These are phyloP conservation scores for Gomphus sp. DNA, from an alignment of 1,284 basidiomycete genomes.

Conservation along the genomic window DNA sequence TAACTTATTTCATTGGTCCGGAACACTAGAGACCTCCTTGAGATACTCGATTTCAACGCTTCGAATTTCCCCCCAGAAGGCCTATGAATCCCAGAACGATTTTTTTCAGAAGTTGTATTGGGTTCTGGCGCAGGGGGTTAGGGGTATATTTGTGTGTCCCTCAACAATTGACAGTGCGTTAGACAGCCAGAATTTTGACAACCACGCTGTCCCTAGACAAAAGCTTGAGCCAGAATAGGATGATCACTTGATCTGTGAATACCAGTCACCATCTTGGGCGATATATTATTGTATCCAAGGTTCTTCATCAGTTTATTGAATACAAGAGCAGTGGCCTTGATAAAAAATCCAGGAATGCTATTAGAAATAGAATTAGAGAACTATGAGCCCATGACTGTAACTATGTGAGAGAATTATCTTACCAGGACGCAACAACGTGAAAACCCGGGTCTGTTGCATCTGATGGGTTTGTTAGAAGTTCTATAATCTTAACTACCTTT, in stretches of 20 bases:
- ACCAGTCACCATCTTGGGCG: constrained; percentile 16
- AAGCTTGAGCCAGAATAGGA: not conserved
- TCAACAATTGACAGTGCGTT: constrained; percentile 11
- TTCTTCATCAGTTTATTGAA: constrained; percentile 15
- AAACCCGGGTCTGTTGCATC: constrained; percentile 14
- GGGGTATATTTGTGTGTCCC: constrained; percentile 11
- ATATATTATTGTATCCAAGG: constrained; percentile 13
- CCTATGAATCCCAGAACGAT: constrained; percentile 10
- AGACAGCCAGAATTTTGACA: constrained; percentile 12
- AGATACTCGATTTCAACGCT: not conserved
- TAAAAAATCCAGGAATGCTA: constrained; percentile 13
- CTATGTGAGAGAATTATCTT: not conserved
- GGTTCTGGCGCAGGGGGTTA: not conserved
- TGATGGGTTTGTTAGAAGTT: constrained; percentile 12
- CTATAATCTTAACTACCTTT: not conserved
- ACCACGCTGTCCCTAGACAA: constrained; percentile 11
- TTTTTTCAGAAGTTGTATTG: too few relatives aligned
- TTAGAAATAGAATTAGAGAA: not conserved
- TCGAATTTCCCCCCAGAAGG: constrained; percentile 12
- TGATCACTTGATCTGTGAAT: not conserved
- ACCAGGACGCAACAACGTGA: constrained; percentile 16
- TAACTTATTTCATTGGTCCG: too few relatives aligned
- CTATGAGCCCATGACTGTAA: not conserved
- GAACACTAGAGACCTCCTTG: too few relatives aligned
- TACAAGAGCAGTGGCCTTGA: constrained; percentile 10